phyloP scores from a whole-genome alignment of 2,329 filamentous ascomycete genomes.

The Aureobasidium sp. region DNA sequence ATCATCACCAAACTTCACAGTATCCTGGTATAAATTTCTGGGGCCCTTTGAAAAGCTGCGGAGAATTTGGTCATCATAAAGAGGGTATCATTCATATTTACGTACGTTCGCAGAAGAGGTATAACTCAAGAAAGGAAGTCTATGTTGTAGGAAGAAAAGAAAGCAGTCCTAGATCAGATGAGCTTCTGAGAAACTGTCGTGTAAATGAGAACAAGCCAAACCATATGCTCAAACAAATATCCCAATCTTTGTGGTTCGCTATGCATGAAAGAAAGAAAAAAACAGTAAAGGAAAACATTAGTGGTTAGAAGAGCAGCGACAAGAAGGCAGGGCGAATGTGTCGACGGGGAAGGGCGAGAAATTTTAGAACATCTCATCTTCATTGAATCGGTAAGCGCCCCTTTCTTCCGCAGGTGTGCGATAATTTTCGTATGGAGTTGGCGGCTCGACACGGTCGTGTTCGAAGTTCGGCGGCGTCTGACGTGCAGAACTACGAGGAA shows the following conservation, averaged over 20 bases:
- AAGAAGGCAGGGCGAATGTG: neutral
- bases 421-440: constrained; percentile 21
- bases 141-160: neutral
- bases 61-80: neutral
- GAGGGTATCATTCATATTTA: constrained; percentile 5
- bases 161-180: neutral
- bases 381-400: constrained; percentile 15
- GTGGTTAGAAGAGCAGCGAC: neutral
- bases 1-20: neutral
- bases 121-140: neutral
- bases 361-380: constrained; percentile 21
- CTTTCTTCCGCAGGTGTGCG: constrained; percentile 22
- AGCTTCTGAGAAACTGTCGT: neutral
- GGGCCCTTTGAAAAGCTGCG: no score
- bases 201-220: neutral
- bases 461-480: constrained; percentile 1
- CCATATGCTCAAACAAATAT: neutral
- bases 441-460: neutral
- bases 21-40: no score
- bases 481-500: neutral
- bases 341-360: neutral
- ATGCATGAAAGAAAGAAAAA: constrained; percentile 4
- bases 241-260: neutral
- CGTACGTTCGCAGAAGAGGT: neutral
- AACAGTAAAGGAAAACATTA: neutral